phyloP scores from a whole-genome alignment of 2,329 filamentous ascomycete genomes.

The Lachnellula arida region DNA sequence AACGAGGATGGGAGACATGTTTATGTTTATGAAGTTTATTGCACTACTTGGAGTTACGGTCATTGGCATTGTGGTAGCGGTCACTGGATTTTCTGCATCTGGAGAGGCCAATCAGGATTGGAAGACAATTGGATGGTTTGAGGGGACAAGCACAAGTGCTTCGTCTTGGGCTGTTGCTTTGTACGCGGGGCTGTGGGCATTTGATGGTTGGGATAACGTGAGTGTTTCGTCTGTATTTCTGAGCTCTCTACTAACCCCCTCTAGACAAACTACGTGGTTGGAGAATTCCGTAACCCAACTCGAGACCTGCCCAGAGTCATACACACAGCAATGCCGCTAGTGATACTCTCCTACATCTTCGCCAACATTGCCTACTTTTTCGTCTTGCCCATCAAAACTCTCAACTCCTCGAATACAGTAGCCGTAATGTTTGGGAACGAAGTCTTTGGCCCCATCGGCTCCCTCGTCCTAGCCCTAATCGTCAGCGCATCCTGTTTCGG shows the following conservation, averaged over 20 bases:
- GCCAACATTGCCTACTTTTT: slow-evolving; percentile 94
- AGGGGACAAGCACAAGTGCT: slow-evolving; percentile 71
- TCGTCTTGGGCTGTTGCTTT: slow-evolving; percentile 90
- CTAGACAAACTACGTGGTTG: slow-evolving; percentile 94
- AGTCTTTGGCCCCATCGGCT: slow-evolving; percentile 81
- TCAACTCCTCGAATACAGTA: slow-evolving; percentile 90
- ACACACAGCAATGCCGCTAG: slow-evolving; percentile 91
- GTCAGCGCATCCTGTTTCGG: slow-evolving; percentile 92
- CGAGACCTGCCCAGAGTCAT: slow-evolving; percentile 91
- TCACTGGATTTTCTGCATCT: slow-evolving; percentile 75
- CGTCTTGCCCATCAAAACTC: slow-evolving; percentile 73
- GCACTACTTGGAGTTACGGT: slow-evolving; percentile 83
- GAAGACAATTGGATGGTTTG: slow-evolving; percentile 86
- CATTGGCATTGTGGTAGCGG: slow-evolving; percentile 82
- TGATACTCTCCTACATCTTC: slow-evolving; percentile 84
- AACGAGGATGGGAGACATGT: slow-evolving; percentile 80
- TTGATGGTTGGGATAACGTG: slow-evolving; percentile 98
- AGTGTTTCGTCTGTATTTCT: slow-evolving; percentile 34
- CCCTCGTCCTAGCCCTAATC: slow-evolving; percentile 79
- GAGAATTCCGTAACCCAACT: slow-evolving; percentile 88
- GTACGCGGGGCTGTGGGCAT: slow-evolving; percentile 95
- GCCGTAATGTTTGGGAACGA: slow-evolving; percentile 88
- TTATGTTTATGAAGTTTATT: slow-evolving; percentile 97
- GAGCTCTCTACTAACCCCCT: slow-evolving; percentile 22
- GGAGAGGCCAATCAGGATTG: slow-evolving; percentile 76